Percentiles rank a stretch among this genome's conserved stretches.
phyloP scores from a whole-genome alignment of 179 eudicot genomes.

The Silene vulgaris region DNA sequence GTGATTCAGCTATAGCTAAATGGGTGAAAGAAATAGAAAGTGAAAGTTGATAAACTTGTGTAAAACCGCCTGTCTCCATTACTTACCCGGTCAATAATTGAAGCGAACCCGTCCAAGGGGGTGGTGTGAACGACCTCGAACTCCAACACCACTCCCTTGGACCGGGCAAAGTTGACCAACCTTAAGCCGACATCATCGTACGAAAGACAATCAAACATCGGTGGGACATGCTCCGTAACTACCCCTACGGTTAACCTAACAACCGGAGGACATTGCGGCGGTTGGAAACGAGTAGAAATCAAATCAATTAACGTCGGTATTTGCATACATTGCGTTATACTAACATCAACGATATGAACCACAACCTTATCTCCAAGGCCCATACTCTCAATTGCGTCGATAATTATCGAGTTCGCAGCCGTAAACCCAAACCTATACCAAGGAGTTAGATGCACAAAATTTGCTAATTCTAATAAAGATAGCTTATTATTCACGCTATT shows the following conservation, averaged over 20 bases:
- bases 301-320: constrained; percentile 86
- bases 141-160: constrained; percentile 53
- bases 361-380: constrained; percentile 13
- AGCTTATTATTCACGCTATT: constrained; percentile 26
- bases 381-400: constrained; percentile 48
- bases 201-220: constrained; percentile 61
- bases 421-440: constrained; percentile 94
- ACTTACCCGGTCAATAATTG: constrained; percentile 44
- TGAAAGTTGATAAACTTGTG: no score
- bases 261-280: constrained; percentile 33
- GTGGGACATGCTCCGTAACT: constrained; percentile 48
- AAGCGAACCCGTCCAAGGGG: constrained; percentile 60
- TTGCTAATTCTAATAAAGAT: constrained; percentile 65
- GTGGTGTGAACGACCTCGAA: constrained; percentile 56
- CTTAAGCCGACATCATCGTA: constrained; percentile 67
- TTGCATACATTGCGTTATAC: constrained; percentile 88
- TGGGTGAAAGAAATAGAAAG: no score
- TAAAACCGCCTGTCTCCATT: not conserved
- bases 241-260: constrained; percentile 74
- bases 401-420: constrained; percentile 65
- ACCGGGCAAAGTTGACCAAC: constrained; percentile 59
- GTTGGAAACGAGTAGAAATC: constrained; percentile 43
- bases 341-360: constrained; percentile 71
- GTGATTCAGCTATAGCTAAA: no score
- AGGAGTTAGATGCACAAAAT: constrained; percentile 80